Conservation (phyloP, 768 basidiomycete genomes). For the Infundibulicybe gibba region DNA sequence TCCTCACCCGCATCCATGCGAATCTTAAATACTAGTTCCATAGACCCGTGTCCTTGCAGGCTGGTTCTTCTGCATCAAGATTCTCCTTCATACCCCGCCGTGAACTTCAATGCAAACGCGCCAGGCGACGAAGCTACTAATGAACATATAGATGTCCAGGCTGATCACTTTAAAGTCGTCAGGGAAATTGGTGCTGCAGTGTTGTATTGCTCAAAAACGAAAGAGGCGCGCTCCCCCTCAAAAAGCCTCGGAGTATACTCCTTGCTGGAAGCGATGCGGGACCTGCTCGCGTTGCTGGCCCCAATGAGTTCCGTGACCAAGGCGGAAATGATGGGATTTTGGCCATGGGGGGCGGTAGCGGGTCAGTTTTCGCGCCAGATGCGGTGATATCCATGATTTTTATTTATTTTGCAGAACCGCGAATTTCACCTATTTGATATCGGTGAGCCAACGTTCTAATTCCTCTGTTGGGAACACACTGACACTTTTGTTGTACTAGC, state of each 20-base stretch:
- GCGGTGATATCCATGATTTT: not conserved
- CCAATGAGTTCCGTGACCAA: conserved; percentile 50
- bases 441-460: conserved; percentile 28
- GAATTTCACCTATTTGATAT: conserved; percentile 28
- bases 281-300: conserved; percentile 40
- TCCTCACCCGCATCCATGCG: not conserved
- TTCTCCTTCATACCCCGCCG: conserved; percentile 40
- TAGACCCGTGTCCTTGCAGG: conserved; percentile 50
- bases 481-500: conserved; percentile 25
- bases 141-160: conserved; percentile 47
- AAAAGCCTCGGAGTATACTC: conserved; percentile 41
- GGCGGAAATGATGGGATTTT: conserved; percentile 50
- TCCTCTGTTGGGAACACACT: not conserved
- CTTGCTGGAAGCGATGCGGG: conserved; percentile 46
- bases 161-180: conserved; percentile 48
- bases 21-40: not conserved
- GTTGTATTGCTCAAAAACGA: conserved; percentile 60
- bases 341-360: conserved; percentile 77
- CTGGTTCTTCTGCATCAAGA: conserved; percentile 55
- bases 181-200: conserved; percentile 53
- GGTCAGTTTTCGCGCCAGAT: conserved; percentile 13
- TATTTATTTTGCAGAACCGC: conserved; percentile 38
- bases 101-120: conserved; percentile 53
- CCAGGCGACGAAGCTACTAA: conserved; percentile 35
- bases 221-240: conserved; percentile 40